Percentiles rank a stretch among this genome's conserved stretches.
phyloP scores from a whole-genome alignment of 352 stramenopile species.

The Phytophthora melonis region DNA sequence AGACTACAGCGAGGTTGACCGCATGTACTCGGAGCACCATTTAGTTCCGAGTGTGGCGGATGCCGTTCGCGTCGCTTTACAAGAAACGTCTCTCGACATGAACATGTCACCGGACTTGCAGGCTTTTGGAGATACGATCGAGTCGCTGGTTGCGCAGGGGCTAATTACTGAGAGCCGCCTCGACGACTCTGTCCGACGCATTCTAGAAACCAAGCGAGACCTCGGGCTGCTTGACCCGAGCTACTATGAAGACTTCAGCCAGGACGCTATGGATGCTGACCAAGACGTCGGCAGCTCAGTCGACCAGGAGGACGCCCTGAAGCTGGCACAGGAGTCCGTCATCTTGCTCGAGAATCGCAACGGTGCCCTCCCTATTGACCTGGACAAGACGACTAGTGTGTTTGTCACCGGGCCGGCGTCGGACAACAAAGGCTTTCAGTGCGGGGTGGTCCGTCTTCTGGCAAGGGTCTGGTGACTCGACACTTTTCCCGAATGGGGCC shows the following conservation, averaged over 20 bases:
- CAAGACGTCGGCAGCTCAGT: conserved; percentile 51
- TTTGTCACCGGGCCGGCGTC: conserved; percentile 74
- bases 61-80: conserved; percentile 75
- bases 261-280: conserved; percentile 7
- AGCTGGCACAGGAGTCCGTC: conserved; percentile 80
- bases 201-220: conserved; percentile 66
- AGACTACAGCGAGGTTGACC: conserved; percentile 93
- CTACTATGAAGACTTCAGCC: conserved; percentile 21
- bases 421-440: conserved; percentile 78
- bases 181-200: conserved; percentile 68
- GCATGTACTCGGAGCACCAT: conserved; percentile 86
- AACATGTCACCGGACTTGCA: conserved; percentile 84
- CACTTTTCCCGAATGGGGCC: conserved; percentile 67
- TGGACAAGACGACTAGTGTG: conserved; percentile 30
- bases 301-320: conserved; percentile 66
- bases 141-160: conserved; percentile 57
- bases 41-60: conserved; percentile 68
- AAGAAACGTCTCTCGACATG: conserved; percentile 93
- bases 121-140: conserved; percentile 61
- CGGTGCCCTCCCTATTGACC: conserved; percentile 48
- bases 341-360: conserved; percentile 82
- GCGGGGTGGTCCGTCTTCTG: conserved; percentile 78
- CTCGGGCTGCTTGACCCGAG: conserved; percentile 50
- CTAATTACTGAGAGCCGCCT: conserved; percentile 58
- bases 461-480: conserved; percentile 68